Evolutionary conservation across 345 rosid genomes (phyloP), one percentile per base, ranked within the genome.

Genomic region (Salix viminalis): DNA sequence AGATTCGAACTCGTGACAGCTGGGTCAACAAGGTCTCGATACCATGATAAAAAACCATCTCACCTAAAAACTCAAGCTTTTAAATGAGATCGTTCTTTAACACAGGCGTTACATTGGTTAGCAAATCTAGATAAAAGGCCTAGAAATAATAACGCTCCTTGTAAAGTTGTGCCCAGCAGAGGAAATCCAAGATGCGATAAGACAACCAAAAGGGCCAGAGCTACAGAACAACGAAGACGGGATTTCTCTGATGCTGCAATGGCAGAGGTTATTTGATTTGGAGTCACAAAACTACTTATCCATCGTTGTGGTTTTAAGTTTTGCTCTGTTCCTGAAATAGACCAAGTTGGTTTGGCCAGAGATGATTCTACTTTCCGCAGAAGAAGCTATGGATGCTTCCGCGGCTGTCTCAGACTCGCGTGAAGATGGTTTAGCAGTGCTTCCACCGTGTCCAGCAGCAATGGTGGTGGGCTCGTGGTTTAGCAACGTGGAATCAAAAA

Each of bases 51-150:
- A n/a, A n/a, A n/a, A n/a, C n/a, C n/a, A n/a, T n/a, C n/a, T n/a
- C n/a, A n/a, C n/a, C n/a, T n/a, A n/a, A n/a, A n/a, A n/a, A n/a
- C n/a, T n/a, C n/a, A n/a, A n/a, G n/a, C n/a, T n/a, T n/a, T n/a
- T n/a, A n/a, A n/a, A n/a, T n/a, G n/a, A n/a, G n/a, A n/a, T n/a
- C n/a, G n/a, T n/a, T n/a, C n/a, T n/a, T n/a, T n/a, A n/a, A n/a
- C n/a, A n/a, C 90, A 52, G 88, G 74, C 0, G 97, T 89, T n/a
- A 83, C n/a, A 70, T 88, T 84, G 21, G 96, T 90, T 66, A 93
- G 75, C 77, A 91, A 68, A 68, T 91, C 82, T 42, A 91, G 85
- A 84, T 77, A 90, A 76, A 95, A 70, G 99, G 97, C 84, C 89
- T 83, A 54, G 85, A 85, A 83, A 86, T 84, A 75, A 89, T 71